Base-by-base conservation (phyloP, 2,329 filamentous ascomycete species). In the Chaetothyriales sp. region DNA sequence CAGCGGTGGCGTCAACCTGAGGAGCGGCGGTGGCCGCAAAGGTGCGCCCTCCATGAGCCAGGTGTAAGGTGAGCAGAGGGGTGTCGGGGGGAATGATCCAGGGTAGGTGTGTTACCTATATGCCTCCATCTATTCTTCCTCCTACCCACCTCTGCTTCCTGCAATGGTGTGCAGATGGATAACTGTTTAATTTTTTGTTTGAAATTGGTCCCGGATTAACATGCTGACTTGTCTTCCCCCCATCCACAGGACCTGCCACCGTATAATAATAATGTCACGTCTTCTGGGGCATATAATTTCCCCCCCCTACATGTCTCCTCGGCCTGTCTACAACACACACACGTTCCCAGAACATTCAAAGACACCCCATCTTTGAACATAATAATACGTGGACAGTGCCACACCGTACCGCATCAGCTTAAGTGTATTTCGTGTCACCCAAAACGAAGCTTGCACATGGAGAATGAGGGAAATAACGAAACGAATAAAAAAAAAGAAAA, bases 41-140 rank as follows among this genome's bases (percentile, higher is more conserved):
- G 60, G 61, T 57, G 62, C 59, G 46, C 68, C 68, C 43, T 62
- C 60, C 59, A 72, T 72, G 69, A 63, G 68, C 39, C 69, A 72
- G 62, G 69, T 71, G 51, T 72, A 69, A 53, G 42, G 49, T 43
- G 49, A 52, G 50, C 53, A 54, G 50, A 53, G 46, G 46, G 18
- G 22, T 39, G 12, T 25, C 6, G 22, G 22, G 32, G 12, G 32
- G 32, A 12, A 5, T 39, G 32, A 39, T 39, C 32, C 32, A 15
- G 28, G 32, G 32, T 39, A 12, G 10, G 32, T 39, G 22, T 25
- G 3, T 25, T 3, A 25, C 22, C 22, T 25, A 3, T 3, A 25
- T 25, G n/a, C n/a, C n/a, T n/a, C n/a, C 12, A 10, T 39, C 32
- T 39, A 39, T 39, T 10, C 32, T 15, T 10, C 28, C 26, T 32